A percentile compares a stretch with the other conserved stretches of the same genome.
phyloP scores from a whole-genome alignment of 495 filamentous ascomycete genomes.

The Amniculicola lignicola region DNA sequence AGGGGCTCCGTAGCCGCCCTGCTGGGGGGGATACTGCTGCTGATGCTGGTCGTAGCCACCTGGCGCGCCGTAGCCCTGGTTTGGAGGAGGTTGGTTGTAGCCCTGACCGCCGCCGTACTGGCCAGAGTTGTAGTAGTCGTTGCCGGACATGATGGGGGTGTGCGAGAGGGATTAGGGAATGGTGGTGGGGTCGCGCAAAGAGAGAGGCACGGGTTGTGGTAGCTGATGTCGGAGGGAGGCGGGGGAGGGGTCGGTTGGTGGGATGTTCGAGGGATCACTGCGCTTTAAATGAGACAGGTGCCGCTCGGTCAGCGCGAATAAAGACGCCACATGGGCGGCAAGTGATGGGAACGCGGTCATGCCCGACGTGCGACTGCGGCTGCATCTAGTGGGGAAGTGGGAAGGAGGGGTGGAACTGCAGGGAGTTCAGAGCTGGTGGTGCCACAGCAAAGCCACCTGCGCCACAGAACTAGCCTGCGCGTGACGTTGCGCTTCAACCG shows the following conservation, averaged over 20 bases:
- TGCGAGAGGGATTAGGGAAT: background rate
- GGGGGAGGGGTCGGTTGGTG: conserved; percentile 12
- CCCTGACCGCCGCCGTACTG: conserved; percentile 1
- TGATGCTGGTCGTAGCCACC: conserved; percentile 6
- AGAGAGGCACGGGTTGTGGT: background rate
- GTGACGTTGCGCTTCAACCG: too few relatives aligned
- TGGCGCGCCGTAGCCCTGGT: conserved; percentile 7
- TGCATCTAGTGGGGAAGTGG: too few relatives aligned
- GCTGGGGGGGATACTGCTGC: conserved; percentile 1
- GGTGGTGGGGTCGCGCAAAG: background rate
- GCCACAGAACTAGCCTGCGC: too few relatives aligned
- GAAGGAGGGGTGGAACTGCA: too few relatives aligned
- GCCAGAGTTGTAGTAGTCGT: conserved; percentile 23
- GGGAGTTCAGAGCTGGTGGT: too few relatives aligned
- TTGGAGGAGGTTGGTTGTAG: conserved; percentile 9
- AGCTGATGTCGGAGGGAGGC: background rate
- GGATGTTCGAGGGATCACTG: background rate
- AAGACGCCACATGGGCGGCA: conserved; percentile 22
- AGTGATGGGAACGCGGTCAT: conserved; percentile 11
- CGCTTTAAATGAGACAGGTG: conserved; percentile 18
- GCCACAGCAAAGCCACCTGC: too few relatives aligned
- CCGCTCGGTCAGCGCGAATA: conserved; percentile 1
- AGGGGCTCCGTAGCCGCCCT: conserved; percentile 10
- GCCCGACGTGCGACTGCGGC: conserved; percentile 13
- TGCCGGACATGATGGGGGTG: conserved; percentile 14